These are phyloP conservation scores for Penicillium cinerascens DNA, from an alignment of 495 filamentous ascomycete genomes.

Conservation along the genomic window DNA sequence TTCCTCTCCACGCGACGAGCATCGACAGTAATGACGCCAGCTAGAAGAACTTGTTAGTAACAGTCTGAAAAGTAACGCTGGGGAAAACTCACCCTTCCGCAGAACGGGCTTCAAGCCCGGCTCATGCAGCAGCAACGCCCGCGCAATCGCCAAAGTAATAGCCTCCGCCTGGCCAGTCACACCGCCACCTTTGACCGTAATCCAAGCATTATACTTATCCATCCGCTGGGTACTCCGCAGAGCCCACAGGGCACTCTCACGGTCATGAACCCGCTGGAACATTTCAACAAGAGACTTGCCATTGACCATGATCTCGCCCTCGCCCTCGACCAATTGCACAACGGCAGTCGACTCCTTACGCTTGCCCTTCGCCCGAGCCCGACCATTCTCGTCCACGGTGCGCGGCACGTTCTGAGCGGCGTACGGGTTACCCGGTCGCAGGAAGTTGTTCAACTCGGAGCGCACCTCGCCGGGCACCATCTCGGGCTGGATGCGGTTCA, in stretches of 20 bases:
- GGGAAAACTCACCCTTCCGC: conserved; percentile 70
- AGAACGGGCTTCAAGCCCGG: conserved; percentile 83
- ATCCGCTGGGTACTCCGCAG: conserved; percentile 75
- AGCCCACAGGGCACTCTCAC: conserved; percentile 91
- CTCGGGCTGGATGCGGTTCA: conserved; percentile 82
- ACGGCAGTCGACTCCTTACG: conserved; percentile 82
- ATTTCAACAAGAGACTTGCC: conserved; percentile 72
- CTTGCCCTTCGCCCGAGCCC: conserved; percentile 72
- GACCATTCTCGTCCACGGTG: conserved; percentile 67
- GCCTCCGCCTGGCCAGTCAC: conserved; percentile 95
- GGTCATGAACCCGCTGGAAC: conserved; percentile 87
- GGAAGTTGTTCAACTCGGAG: conserved; percentile 62
- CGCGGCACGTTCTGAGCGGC: conserved; percentile 53
- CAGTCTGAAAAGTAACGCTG: neutral
- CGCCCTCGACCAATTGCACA: conserved; percentile 85
- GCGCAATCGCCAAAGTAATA: conserved; percentile 85
- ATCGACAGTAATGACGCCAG: conserved; percentile 89
- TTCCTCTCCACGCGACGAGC: conserved; percentile 92
- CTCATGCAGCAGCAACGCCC: conserved; percentile 85
- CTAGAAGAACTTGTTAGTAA: conserved; percentile 44
- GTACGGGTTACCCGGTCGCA: conserved; percentile 69
- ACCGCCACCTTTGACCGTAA: conserved; percentile 75
- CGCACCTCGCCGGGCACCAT: conserved; percentile 68
- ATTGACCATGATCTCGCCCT: conserved; percentile 85
- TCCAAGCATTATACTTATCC: conserved; percentile 98